Evolutionary conservation across 2,329 filamentous ascomycete species (phyloP), one percentile per base, ranked within the genome.

Genomic region (Xylariales sp.): DNA sequence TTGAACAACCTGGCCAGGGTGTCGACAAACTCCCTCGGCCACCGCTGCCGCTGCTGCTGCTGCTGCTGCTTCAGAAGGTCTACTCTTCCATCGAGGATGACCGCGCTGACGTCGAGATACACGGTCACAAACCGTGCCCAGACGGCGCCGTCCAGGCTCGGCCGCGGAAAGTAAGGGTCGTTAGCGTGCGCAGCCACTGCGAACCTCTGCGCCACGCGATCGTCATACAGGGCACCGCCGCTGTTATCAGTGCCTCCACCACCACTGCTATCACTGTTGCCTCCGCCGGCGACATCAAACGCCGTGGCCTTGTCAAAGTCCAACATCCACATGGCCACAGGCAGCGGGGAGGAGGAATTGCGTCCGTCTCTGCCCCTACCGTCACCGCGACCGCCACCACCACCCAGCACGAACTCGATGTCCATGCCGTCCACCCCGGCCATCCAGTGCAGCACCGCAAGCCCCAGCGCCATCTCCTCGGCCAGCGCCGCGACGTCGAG

Each of bases 331-430:
- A 33, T 20, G 17, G 14, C n/a, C 17, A 20, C 31, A 18, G 17
- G 6, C 15, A 20, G 31, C 4, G 15, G 5, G 16, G 19, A 5
- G n/a, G 2, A 4, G 16, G 14, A 5, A 13, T 13, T 16, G 16
- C 29, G 29, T 6, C 4, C 10, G n/a, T 13, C 17, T 33, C 31
- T 12, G 31, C n/a, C 19, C 31, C n/a, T 33, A 18, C 4, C 31
- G 17, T 14, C 24, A 33, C 5, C 31, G 17, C 18, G 31, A 14
- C 15, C 20, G 31, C 31, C 31, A 14, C 12, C 18, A 20, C 18
- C 31, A 14, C 31, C 31, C 12, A 33, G 31, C 31, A 33, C 31
- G 31, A 33, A 33, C 31, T 33, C 31, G 31, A 33, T 18, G 31
- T 33, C 31, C 31, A 33, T 33, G 31, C 31, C 31, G 19, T 33